A percentile compares a stretch with the other conserved stretches of the same genome.
Conservation (phyloP, 495 filamentous ascomycete species). For the Penicillium antarcticum region DNA sequence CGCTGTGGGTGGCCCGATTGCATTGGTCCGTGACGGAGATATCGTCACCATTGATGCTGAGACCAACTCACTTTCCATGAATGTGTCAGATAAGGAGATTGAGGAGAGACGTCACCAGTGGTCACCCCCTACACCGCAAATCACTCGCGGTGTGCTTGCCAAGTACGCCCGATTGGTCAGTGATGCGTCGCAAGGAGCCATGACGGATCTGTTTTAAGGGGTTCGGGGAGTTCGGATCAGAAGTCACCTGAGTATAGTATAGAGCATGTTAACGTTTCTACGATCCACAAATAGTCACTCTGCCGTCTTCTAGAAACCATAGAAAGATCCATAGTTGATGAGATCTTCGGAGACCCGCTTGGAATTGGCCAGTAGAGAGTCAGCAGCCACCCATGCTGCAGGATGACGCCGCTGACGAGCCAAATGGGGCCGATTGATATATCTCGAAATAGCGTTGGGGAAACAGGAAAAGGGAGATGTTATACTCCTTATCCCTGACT, state of each 20-base stretch:
- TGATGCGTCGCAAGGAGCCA: constrained; percentile 69
- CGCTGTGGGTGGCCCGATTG: constrained; percentile 77
- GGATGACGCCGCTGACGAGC: too few species aligned
- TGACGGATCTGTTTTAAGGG: constrained; percentile 49
- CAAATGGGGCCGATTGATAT: too few species aligned
- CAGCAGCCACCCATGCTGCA: neutral
- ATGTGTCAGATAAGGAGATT: constrained; percentile 75
- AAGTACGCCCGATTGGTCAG: constrained; percentile 82
- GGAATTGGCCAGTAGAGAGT: neutral
- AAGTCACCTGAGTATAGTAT: neutral
- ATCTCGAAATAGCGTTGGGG: too few species aligned
- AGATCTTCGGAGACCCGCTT: constrained; percentile 2
- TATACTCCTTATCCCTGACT: neutral
- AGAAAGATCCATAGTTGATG: neutral
- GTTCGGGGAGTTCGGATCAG: constrained; percentile 2
- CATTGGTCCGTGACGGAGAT: constrained; percentile 77
- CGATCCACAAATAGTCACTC: neutral
- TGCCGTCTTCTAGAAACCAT: constrained; percentile 2
- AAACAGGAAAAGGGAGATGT: too few species aligned
- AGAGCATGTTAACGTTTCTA: constrained; percentile 1
- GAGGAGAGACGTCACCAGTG: constrained; percentile 62
- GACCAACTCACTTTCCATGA: constrained; percentile 69
- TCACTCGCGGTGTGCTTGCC: constrained; percentile 83
- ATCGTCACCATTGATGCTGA: constrained; percentile 83
- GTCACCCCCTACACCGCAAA: constrained; percentile 67